Evolutionary conservation across 2,329 filamentous ascomycete genomes (phyloP).

Genomic region (Sphaerulina vaccinii): DNA sequence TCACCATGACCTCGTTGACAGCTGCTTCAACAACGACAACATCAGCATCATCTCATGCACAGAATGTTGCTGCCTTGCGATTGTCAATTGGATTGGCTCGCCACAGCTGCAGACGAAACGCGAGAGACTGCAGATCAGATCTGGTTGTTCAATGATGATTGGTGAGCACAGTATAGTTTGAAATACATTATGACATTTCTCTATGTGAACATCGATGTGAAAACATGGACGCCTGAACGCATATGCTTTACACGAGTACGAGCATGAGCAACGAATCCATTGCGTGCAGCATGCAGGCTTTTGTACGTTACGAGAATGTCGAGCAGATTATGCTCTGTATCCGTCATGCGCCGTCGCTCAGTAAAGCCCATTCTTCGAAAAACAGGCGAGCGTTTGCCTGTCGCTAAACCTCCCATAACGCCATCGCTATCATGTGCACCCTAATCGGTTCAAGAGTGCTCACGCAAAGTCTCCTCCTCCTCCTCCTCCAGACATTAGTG

Average conservation of each 20-base stretch:
- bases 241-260: neutral
- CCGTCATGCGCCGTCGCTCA: neutral
- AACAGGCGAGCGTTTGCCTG: neutral
- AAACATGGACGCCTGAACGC: too few species aligned
- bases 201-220: too few species aligned
- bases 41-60: too few species aligned
- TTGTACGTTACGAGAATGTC: slow-evolving; percentile 5
- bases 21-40: too few species aligned
- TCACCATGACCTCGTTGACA: too few species aligned
- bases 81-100: too few species aligned
- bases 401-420: neutral
- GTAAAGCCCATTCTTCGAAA: neutral
- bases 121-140: too few species aligned
- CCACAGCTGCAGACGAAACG: too few species aligned
- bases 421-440: neutral
- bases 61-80: too few species aligned
- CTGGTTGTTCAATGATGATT: too few species aligned
- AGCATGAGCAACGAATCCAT: neutral
- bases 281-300: neutral
- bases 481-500: neutral
- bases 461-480: neutral
- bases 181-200: too few species aligned
- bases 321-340: neutral
- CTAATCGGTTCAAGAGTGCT: slow-evolving; percentile 1
- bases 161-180: too few species aligned